Evolutionary conservation across 176 grass and related monocot species (phyloP).

Genomic region (Juncus effusus): DNA sequence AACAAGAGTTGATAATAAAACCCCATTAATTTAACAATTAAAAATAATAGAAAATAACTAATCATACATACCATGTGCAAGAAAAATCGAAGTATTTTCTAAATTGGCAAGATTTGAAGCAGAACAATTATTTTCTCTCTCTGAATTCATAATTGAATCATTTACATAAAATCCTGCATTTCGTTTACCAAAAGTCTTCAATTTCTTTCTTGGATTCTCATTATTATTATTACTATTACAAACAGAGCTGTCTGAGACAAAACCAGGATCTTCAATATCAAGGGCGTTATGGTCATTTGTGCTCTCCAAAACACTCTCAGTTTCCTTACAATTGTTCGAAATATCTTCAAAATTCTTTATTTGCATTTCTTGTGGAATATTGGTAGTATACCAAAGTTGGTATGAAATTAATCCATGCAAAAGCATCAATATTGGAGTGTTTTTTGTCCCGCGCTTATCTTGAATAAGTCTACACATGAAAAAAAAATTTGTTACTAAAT

Average conservation of each 20-base stretch:
- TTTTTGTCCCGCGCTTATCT: not conserved
- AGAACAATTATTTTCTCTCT: slow-evolving; percentile 2
- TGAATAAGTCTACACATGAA: not conserved
- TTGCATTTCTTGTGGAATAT: too few species aligned
- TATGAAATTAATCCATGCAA: slow-evolving; percentile 1
- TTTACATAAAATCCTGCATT: not conserved
- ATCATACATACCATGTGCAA: slow-evolving; percentile 22
- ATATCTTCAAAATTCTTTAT: too few species aligned
- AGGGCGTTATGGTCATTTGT: too few species aligned
- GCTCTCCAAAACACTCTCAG: too few species aligned
- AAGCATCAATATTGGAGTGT: not conserved
- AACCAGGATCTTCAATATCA: too few species aligned
- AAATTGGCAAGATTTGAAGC: not conserved
- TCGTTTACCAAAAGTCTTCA: not conserved
- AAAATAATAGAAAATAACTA: slow-evolving; percentile 7
- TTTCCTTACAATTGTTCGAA: too few species aligned
- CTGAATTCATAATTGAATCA: not conserved
- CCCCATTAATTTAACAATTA: slow-evolving; percentile 1
- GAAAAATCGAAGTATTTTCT: slow-evolving; percentile 22
- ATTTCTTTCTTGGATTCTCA: slow-evolving; percentile 18
- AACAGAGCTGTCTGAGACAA: slow-evolving; percentile 12
- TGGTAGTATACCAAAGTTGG: too few species aligned
- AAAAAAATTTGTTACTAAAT: not conserved
- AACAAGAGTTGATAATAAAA: slow-evolving; percentile 3
- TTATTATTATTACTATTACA: slow-evolving; percentile 4